Evolutionary conservation across 129 eudicot species (phyloP).

Genomic region (Saussurea involucrata): DNA sequence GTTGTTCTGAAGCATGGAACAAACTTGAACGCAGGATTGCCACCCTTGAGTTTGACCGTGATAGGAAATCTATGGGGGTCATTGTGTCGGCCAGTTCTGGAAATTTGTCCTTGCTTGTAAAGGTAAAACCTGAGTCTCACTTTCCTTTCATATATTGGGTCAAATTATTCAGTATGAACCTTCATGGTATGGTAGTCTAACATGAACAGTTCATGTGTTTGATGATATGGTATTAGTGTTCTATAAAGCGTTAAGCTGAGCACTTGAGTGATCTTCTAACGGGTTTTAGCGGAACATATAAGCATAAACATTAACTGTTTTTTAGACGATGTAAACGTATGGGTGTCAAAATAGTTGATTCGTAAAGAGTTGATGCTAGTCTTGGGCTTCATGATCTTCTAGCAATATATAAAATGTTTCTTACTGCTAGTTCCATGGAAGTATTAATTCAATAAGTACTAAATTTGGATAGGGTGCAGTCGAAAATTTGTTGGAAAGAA

Average conservation of each 20-base stretch:
- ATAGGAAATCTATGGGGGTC: slow-evolving; percentile 91
- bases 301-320: too few relatives aligned
- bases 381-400: too few relatives aligned
- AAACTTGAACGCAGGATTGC: slow-evolving; percentile 56
- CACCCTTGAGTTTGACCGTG: slow-evolving; percentile 89
- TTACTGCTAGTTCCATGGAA: neutral
- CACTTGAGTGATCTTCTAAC: too few relatives aligned
- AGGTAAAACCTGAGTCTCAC: slow-evolving; percentile 41
- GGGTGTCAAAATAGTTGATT: neutral
- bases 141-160: neutral
- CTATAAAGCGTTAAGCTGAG: too few relatives aligned
- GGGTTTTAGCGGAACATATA: too few relatives aligned
- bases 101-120: slow-evolving; percentile 60
- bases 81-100: slow-evolving; percentile 52
- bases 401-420: neutral
- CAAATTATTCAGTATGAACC: neutral
- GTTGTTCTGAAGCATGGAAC: slow-evolving; percentile 48
- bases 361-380: neutral
- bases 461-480: slow-evolving; percentile 83
- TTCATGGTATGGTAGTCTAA: neutral
- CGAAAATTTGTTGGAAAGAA: slow-evolving; percentile 85
- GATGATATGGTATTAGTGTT: neutral
- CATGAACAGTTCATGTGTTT: too few relatives aligned
- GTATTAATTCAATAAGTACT: slow-evolving; percentile 6
- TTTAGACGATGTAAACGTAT: too few relatives aligned